Base-by-base conservation (phyloP, 495 filamentous ascomycete genomes). In the Amphirosellinia nigrospora region DNA sequence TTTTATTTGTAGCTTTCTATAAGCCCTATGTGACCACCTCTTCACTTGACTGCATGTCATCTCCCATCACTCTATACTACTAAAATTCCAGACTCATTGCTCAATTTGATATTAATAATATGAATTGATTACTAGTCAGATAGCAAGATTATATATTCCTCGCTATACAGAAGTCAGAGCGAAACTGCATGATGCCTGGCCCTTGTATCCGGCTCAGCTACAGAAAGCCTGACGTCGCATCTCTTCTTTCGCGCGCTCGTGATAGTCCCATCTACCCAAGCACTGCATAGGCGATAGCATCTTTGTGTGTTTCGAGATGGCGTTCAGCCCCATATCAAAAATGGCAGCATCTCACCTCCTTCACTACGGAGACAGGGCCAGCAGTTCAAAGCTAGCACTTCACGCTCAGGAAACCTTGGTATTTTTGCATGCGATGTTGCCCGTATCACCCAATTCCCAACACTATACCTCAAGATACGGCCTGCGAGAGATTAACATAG, bases 261-360 rank as follows among this genome's bases (percentile, higher is more conserved):
- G 21, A 30, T 10, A 34, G 30, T 36, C 9, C 19, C 8, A 58
- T 58, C 13, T 34, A 56, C 15, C 15, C 11, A 1, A 19, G 0
- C 11, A 32, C 16, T 21, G 36, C 21, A 45, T 43, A 45, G 21
- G 30, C 38, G 11, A 21, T 45, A 30, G 15, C 1, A 28, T 62
- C 7, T 23, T 46, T 21, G 23, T 32, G 19, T 43, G 19, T 7
- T 16, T 39, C 2, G 5, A n/a, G 39, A 19, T 48, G 43, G 21
- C 34, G 32, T 34, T 10, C 23, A 64, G 16, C 10, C 15, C 23
- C 26, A 7, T 63, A 4, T 34, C 23, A 46, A 9, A 41, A 64
- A 45, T 48, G 13, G 26, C 61, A 36, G 16, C 26, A 46, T 34
- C 38, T 64, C 61, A 15, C 61, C 61, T 30, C 61, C 61, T 9